Evolutionary conservation across 2,329 filamentous ascomycete species (phyloP), one percentile per base, ranked within the genome.

Genomic region (Coleophoma eucalyptorum): DNA sequence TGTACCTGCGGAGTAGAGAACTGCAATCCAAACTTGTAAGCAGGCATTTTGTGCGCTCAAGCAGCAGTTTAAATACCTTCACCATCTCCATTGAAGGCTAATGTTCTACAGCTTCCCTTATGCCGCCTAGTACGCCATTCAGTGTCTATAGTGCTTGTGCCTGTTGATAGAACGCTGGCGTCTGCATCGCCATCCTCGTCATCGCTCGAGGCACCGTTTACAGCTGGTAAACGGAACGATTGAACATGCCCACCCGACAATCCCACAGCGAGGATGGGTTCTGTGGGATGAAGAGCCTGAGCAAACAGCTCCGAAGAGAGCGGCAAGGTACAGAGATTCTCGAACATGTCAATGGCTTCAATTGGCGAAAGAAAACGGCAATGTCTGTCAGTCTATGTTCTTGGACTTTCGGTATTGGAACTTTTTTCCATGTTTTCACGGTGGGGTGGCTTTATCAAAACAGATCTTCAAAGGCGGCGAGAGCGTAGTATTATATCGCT

Each of bases 241-340:
- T 95, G 82, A 55, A 97, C 91, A 67, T 94, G 90, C 52, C 93
- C 93, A 49, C 80, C 87, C 15, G 88, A 84, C 21, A 97, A 79
- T 15, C 94, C 94, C 44, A 96, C 89, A 0, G 91, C 89, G 55
- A 99, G 77, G 46, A 99, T 73, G 13, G 93, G 90, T 66, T 92
- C 84, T 1, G 79, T 81, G 1, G 94, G 92, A 67, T 99, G 94
- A 18, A 96, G 75, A 12, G 87, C 88, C 69, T 96, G 91, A 1
- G 90, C 73, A 72, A 99, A 97, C 62, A 99, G 78, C 65, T 97
- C 94, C 51, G 89, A 81, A 51, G 82, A 81, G 43, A 97, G 83
- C 56, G 92, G 91, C 43, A 97, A 82, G 21, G 89, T 90, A 77
- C 93, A 97, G 58, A 96, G 80, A 58, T 90, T 96, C 69, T 97